Base-by-base conservation (phyloP, 2,329 filamentous ascomycete genomes). In the Xylariaceae sp. region DNA sequence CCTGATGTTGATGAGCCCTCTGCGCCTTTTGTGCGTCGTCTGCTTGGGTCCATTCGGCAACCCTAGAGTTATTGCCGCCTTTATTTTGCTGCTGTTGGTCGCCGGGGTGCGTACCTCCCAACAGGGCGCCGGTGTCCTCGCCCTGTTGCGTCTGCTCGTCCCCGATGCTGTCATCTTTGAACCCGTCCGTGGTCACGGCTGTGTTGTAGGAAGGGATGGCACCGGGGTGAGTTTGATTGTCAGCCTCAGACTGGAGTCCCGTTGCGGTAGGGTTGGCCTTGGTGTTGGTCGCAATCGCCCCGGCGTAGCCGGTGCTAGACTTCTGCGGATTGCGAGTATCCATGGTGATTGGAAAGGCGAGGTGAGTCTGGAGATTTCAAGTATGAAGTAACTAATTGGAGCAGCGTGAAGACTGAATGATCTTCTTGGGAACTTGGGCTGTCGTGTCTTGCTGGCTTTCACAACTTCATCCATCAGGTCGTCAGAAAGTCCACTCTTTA, bases 131-230 rank as follows among this genome's bases (percentile, higher is more conserved):
- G 9, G 29, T 30, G 12, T 6, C 37, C 8, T 47, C 42, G 8
- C 6, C 55, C 12, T 41, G 40, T 7, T 56, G 48, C 2, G 45
- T 32, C 19, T 34, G 19, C 6, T 42, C 31, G 6, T 5, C 29
- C n/a, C 44, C 32, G 2, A 26, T 34, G 34, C 19, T 37, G 7
- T 52, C 44, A 6, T 54, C 42, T 27, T 53, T 59, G 53, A 53
- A 56, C n/a, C 56, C 58, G 42, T 56, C 58, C 5, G 58, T 56
- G 9, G 58, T 58, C 31, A 51, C 44, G 26, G 56, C 54, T 6
- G 51, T 55, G 47, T 60, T 55, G 52, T 45, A 45, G 29, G 43
- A 45, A 19, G 43, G 43, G 11, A 30, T 45, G 27, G 11, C 37
- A 37, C 7, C 6, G 42, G 6, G 43, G n/a, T 45, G 48, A 2